Percentiles rank a stretch among this genome's conserved stretches.
phyloP scores from a whole-genome alignment of 2,329 filamentous ascomycete genomes.

The Rutstroemia sp. region DNA sequence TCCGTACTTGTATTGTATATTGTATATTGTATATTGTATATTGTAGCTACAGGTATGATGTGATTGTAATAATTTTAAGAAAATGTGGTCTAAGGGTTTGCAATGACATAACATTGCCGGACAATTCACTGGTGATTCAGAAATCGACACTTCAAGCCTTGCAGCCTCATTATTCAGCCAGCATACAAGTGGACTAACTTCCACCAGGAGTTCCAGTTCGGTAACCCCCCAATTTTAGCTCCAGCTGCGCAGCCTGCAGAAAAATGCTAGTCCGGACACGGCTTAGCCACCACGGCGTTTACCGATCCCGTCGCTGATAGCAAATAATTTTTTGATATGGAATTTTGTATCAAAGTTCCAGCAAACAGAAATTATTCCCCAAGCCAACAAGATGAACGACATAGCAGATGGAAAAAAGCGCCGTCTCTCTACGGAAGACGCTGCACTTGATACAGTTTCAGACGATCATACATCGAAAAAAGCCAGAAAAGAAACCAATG shows the following conservation, averaged over 20 bases:
- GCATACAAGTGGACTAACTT: too few species aligned
- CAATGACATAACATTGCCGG: too few species aligned
- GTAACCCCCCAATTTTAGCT: neutral
- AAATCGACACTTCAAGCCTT: too few species aligned
- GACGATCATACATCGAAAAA: conserved; percentile 42
- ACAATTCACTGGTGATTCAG: too few species aligned
- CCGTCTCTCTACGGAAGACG: conserved; percentile 19
- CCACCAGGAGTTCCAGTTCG: too few species aligned
- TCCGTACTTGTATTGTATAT: too few species aligned
- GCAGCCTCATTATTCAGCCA: too few species aligned
- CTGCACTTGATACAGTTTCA: conserved; percentile 8
- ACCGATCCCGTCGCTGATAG: neutral
- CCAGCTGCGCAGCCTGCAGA: neutral
- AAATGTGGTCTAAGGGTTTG: too few species aligned
- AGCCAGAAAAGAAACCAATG: conserved; percentile 47
- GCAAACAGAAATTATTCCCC: neutral
- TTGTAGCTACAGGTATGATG: too few species aligned
- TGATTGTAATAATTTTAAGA: too few species aligned
- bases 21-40: too few species aligned
- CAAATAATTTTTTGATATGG: conserved; percentile 8
- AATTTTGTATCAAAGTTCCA: neutral
- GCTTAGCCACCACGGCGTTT: neutral
- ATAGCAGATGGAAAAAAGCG: conserved; percentile 23
- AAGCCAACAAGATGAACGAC: conserved; percentile 4
- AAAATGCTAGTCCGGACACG: neutral